A percentile compares a stretch with the other conserved stretches of the same genome.
Conservation (phyloP, 78 protist species). For the Chrysochromulina parva region DNA sequence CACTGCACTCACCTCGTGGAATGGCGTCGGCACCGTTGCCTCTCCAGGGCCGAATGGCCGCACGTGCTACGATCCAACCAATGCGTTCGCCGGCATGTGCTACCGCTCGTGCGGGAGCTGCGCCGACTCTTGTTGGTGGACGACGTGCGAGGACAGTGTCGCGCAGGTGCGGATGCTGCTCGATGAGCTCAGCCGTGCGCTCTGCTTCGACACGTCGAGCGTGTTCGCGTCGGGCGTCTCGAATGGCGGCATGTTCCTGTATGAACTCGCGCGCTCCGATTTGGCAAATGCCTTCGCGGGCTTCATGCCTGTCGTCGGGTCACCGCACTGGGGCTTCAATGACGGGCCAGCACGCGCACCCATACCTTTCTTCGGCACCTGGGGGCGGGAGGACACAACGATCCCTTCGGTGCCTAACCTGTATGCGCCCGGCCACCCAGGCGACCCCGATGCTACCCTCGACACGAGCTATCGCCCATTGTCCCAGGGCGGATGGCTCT, state of each 20-base stretch:
- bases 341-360: not conserved
- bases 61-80: no score
- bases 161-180: not conserved
- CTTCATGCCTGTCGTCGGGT: not conserved
- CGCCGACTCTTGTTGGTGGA: no score
- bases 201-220: not conserved
- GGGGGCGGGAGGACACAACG: not conserved
- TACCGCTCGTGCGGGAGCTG: no score
- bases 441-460: not conserved
- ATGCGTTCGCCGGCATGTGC: no score
- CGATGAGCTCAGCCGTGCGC: not conserved
- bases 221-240: not conserved
- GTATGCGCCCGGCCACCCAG: not conserved
- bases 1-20: no score
- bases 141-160: not conserved
- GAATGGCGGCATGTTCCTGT: not conserved
- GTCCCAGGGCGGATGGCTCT: not conserved
- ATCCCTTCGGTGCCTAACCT: not conserved
- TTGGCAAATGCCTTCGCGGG: not conserved
- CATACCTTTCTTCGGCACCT: not conserved
- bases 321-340: not conserved
- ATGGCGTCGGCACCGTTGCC: no score
- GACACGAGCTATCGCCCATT: not conserved
- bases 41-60: no score
- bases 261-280: not conserved